Base-by-base conservation (phyloP, 2,329 filamentous ascomycete genomes). In the Cladosporium oxysporum region DNA sequence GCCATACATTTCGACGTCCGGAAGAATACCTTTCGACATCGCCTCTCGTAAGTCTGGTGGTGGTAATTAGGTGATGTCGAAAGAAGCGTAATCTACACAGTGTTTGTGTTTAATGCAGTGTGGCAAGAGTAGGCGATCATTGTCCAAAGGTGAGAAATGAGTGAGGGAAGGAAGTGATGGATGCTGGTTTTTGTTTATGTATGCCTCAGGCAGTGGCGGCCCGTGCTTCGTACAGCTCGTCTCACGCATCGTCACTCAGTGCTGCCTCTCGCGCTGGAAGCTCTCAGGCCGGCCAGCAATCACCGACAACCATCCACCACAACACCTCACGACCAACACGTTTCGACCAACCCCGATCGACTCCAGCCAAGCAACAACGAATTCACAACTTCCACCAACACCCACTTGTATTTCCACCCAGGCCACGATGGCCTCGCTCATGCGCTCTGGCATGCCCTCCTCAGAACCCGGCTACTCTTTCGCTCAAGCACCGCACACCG, bases 401-500 rank as follows among this genome's bases (percentile, higher is more conserved):
- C 55, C 29, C 21, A 18, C 29, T 21, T 11, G 35, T 63, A 14
- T 47, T 21, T 23, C 57, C 49, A n/a, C 14, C 31, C 35, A 60
- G 66, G 71, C 69, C 73, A 78, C 68, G 59, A 88, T 88, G 85
- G 82, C 84, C 71, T 82, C 85, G 67, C 76, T 87, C 67, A 80
- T 85, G 77, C 78, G 80, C 74, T 79, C 80, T 64, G 79, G 81
- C 73, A 78, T 82, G 71, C 81, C 82, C 69, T 79, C 80, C 73
- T 82, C 83, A 73, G 81, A 80, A 69, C 82, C 85, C 72, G 83
- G 85, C 77, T 88, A 87, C 79, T 88, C 86, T 69, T 89, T 88
- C 82, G 80, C 81, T 69, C 80, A 84, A 76, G 80, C 80, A 71
- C 79, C 80, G 74, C 79, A 77, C 74, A 75, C 76, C 70, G 78